Conservation (phyloP, 768 basidiomycete genomes). For the Mycena pura region DNA sequence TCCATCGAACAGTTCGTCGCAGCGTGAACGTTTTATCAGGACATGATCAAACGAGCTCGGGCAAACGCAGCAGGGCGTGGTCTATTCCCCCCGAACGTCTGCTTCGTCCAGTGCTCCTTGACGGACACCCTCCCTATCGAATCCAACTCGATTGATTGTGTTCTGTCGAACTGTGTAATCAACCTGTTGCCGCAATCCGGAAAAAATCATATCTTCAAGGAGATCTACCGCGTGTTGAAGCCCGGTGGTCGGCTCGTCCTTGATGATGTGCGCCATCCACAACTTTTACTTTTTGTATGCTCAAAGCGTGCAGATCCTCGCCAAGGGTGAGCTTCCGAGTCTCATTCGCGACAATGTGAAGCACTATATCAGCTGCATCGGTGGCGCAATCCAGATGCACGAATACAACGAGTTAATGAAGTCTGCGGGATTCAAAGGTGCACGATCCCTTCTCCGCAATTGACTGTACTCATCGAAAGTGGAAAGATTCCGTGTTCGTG, state of each 20-base stretch:
- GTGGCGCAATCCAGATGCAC: constrained; percentile 49
- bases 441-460: background rate
- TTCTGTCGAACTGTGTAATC: constrained; percentile 65
- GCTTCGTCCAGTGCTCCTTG: constrained; percentile 52
- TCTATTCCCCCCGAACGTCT: constrained; percentile 54
- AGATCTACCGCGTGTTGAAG: constrained; percentile 57
- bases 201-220: constrained; percentile 51
- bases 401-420: constrained; percentile 47
- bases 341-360: constrained; percentile 47
- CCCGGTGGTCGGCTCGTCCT: constrained; percentile 62
- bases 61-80: constrained; percentile 47
- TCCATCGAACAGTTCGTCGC: background rate
- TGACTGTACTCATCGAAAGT: background rate
- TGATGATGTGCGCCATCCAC: constrained; percentile 50
- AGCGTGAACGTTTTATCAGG: constrained; percentile 37
- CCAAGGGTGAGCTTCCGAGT: constrained; percentile 51
- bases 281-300: background rate
- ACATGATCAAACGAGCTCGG: constrained; percentile 58
- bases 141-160: constrained; percentile 56
- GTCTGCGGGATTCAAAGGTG: constrained; percentile 52
- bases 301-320: constrained; percentile 47
- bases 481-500: constrained; percentile 46
- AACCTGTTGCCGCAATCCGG: constrained; percentile 52
- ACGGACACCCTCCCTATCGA: constrained; percentile 55
- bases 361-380: constrained; percentile 52